A percentile compares a stretch with the other conserved stretches of the same genome.
These are phyloP conservation scores for Alternaria sp. DNA, from an alignment of 2,329 filamentous ascomycete species.

Conservation along the genomic window DNA sequence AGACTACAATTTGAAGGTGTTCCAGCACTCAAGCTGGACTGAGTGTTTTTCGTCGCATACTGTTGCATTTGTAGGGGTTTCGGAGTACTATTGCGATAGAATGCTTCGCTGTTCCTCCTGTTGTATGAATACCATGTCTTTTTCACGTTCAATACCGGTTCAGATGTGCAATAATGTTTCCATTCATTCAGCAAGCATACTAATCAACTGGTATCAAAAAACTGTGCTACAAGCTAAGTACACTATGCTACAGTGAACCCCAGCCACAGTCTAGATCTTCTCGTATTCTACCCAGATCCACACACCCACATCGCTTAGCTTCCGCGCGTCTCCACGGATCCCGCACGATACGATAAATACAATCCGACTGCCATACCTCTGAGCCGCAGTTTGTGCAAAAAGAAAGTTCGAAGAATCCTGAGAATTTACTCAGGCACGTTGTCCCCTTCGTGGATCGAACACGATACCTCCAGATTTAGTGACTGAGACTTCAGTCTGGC, in stretches of 20 bases:
- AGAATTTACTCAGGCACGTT: conserved; percentile 2
- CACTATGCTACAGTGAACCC: not conserved
- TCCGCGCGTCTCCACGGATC: not conserved
- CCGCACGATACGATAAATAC: not conserved
- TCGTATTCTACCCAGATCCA: not conserved
- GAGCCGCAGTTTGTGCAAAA: not conserved
- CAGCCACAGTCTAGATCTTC: not conserved
- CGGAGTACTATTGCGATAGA: not conserved
- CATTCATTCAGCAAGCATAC: too few relatives aligned
- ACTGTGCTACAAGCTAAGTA: not conserved
- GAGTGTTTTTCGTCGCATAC: not conserved
- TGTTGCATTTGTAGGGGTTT: conserved; percentile 7
- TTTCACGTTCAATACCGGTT: not conserved
- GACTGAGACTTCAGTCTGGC: conserved; percentile 14
- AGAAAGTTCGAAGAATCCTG: conserved; percentile 4
- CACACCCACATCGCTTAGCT: conserved; percentile 4
- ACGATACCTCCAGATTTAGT: not conserved
- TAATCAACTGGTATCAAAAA: not conserved
- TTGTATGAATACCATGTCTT: conserved; percentile 1
- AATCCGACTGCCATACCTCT: not conserved
- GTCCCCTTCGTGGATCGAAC: not conserved
- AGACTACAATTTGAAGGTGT: conserved; percentile 38
- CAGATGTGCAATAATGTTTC: rapidly evolving
- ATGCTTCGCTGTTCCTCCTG: not conserved
- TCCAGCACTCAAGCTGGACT: conserved; percentile 24